phyloP scores from a whole-genome alignment of 2,329 filamentous ascomycete genomes.

The Tolypocladium pustulatum region DNA sequence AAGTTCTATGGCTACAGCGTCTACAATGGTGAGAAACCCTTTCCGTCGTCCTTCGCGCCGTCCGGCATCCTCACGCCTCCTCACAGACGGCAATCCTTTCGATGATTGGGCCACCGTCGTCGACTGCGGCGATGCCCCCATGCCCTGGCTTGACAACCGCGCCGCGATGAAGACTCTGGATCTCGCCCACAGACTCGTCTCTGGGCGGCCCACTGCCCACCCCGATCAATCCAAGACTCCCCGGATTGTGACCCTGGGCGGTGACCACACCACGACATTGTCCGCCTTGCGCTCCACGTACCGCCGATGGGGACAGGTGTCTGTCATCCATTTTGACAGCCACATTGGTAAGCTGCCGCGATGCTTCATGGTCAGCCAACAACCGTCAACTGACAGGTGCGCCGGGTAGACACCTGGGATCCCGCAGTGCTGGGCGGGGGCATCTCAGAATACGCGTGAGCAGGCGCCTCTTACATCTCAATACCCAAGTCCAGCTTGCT shows the following conservation, averaged over 20 bases:
- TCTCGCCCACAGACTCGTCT: slow-evolving; percentile 9
- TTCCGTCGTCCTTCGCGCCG: not conserved
- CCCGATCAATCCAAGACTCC: slow-evolving; percentile 5
- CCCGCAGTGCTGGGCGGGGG: not conserved
- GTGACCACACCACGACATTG: slow-evolving; percentile 60
- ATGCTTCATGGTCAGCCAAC: no score
- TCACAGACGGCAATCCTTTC: slow-evolving; percentile 9
- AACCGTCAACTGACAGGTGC: not conserved
- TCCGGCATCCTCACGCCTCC: not conserved
- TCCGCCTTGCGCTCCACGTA: slow-evolving; percentile 54
- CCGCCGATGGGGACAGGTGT: slow-evolving; percentile 48
- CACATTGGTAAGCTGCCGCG: slow-evolving; percentile 29
- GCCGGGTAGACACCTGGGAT: not conserved
- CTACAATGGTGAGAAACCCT: slow-evolving; percentile 3
- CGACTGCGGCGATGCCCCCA: slow-evolving; percentile 61
- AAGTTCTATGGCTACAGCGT: slow-evolving; percentile 22
- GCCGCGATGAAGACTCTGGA: slow-evolving; percentile 12
- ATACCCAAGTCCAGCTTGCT: not conserved
- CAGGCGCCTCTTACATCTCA: not conserved
- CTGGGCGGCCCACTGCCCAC: slow-evolving; percentile 5
- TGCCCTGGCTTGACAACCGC: slow-evolving; percentile 12
- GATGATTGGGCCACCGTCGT: slow-evolving; percentile 58
- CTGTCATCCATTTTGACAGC: slow-evolving; percentile 59
- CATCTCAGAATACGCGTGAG: not conserved
- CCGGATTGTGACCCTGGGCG: slow-evolving; percentile 51